A percentile compares a stretch with the other conserved stretches of the same genome.
These are phyloP conservation scores for Cardamine occulta DNA, from an alignment of 345 rosid species.

Conservation along the genomic window DNA sequence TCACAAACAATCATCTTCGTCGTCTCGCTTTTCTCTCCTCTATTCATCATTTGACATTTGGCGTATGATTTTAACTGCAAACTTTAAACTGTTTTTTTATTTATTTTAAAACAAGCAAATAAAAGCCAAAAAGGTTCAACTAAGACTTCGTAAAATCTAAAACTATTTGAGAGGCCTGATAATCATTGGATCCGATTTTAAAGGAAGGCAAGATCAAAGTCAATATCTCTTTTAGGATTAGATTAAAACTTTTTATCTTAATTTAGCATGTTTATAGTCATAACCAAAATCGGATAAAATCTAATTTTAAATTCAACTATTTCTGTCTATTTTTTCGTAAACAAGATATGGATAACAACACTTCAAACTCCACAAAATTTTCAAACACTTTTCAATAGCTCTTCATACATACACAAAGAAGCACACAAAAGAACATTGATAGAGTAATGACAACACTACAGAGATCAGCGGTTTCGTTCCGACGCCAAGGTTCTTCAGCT, in stretches of 20 bases:
- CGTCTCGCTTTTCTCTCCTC: too few species aligned
- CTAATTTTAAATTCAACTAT: slow-evolving; percentile 17
- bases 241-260: neutral
- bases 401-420: neutral
- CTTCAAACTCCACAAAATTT: slow-evolving; percentile 9
- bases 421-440: neutral
- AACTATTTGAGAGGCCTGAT: neutral
- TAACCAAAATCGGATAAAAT: slow-evolving; percentile 19
- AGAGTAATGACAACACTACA: slow-evolving; percentile 29
- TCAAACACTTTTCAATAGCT: slow-evolving; percentile 8
- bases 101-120: too few species aligned
- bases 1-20: too few species aligned
- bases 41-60: too few species aligned
- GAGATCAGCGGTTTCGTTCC: slow-evolving; percentile 36
- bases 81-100: neutral
- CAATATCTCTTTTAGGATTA: neutral
- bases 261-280: neutral
- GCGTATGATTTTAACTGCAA: neutral
- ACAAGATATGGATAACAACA: neutral
- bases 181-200: neutral
- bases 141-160: neutral
- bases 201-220: neutral
- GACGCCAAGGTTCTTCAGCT: slow-evolving; percentile 42
- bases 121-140: neutral
- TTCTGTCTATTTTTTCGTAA: neutral